A percentile compares a stretch with the other conserved stretches of the same genome.
phyloP scores from a whole-genome alignment of 2,329 filamentous ascomycete species.

The Pestalotiopsis sp. region DNA sequence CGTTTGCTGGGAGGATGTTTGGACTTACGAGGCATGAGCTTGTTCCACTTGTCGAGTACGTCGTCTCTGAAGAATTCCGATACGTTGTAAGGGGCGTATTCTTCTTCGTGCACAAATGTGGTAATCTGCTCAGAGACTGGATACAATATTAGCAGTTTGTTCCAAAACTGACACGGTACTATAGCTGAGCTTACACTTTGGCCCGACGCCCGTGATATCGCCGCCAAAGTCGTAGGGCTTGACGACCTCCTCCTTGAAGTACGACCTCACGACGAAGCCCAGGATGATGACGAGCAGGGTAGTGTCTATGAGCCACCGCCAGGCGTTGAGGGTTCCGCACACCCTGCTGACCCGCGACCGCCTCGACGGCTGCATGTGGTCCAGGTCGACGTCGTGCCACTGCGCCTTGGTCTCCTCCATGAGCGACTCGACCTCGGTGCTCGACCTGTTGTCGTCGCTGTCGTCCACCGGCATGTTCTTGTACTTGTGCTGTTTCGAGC shows the following conservation, averaged over 20 bases:
- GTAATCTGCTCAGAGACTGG: conserved; percentile 38
- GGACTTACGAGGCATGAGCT: conserved; percentile 40
- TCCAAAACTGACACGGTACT: background rate
- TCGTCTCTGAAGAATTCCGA: conserved; percentile 41
- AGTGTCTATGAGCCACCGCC: conserved; percentile 42
- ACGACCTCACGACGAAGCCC: conserved; percentile 34
- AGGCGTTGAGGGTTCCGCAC: conserved; percentile 29
- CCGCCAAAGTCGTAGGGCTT: conserved; percentile 39
- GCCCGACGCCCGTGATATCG: conserved; percentile 38
- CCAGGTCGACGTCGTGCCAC: conserved; percentile 31
- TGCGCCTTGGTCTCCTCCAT: conserved; percentile 39
- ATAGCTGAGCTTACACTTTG: conserved; percentile 31
- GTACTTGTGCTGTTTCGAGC: conserved; percentile 31
- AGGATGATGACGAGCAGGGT: conserved; percentile 39
- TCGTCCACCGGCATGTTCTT: conserved; percentile 34
- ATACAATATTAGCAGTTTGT: conserved; percentile 5
- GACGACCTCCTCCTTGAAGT: conserved; percentile 20
- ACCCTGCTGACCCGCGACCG: conserved; percentile 24
- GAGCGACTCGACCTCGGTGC: conserved; percentile 44
- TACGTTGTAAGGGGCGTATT: conserved; percentile 40
- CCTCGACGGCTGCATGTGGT: conserved; percentile 19
- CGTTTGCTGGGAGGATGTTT: background rate
- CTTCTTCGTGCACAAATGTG: conserved; percentile 39
- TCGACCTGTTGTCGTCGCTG: conserved; percentile 35
- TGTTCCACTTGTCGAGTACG: conserved; percentile 39